Evolutionary conservation across 148 eudicot species (phyloP).

Genomic region (Rhododendron mucronatum): DNA sequence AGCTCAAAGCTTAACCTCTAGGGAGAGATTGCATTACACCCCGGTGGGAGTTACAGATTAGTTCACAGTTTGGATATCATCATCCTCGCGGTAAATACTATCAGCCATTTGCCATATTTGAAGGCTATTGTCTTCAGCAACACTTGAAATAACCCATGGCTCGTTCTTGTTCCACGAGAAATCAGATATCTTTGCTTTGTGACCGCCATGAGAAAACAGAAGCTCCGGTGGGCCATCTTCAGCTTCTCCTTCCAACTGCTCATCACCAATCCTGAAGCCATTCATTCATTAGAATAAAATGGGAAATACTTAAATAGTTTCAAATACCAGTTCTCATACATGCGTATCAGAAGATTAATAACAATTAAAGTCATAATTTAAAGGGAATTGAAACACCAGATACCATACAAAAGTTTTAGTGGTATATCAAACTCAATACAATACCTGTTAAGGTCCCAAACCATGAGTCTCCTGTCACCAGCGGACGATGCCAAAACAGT

Average conservation of each 20-base stretch:
- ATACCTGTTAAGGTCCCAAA: conserved; percentile 98
- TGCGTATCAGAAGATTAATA: background rate
- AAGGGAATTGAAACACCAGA: background rate
- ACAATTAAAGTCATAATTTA: background rate
- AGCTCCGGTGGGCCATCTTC: conserved; percentile 97
- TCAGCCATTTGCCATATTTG: conserved; percentile 95
- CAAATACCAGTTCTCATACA: background rate
- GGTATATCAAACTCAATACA: background rate
- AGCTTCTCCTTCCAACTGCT: conserved; percentile 94
- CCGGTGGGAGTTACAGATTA: background rate
- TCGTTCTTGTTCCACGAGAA: conserved; percentile 93
- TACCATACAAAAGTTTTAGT: background rate
- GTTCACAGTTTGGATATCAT: conserved; percentile 21
- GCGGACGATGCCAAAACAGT: conserved; percentile 88
- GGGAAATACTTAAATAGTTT: background rate
- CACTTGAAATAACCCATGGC: conserved; percentile 89
- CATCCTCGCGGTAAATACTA: conserved; percentile 68
- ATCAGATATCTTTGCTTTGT: conserved; percentile 93
- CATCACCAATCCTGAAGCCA: conserved; percentile 81
- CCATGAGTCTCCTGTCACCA: conserved; percentile 93
- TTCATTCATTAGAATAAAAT: background rate
- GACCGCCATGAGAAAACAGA: conserved; percentile 95
- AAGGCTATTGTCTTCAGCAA: conserved; percentile 80
- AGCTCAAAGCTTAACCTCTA: background rate
- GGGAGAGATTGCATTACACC: background rate